phyloP scores from a whole-genome alignment of 768 basidiomycete species.

The Strobilomyces dryophilus region DNA sequence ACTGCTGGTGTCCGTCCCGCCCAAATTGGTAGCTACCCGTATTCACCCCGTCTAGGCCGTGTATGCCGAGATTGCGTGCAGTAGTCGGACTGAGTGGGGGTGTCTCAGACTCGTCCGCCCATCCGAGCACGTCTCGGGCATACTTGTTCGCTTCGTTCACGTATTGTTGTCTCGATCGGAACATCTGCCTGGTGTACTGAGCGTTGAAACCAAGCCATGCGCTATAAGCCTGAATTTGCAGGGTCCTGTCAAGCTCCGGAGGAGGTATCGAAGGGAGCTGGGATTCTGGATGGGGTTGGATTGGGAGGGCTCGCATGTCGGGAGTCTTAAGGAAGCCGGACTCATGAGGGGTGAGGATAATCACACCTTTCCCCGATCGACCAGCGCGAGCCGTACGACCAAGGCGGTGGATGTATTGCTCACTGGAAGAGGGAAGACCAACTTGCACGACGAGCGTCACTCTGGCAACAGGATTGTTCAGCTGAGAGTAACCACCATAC shows the following conservation, averaged over 20 bases:
- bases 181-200: constrained; percentile 32
- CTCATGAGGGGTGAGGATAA: constrained; percentile 53
- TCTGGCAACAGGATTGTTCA: constrained; percentile 25
- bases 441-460: constrained; percentile 60
- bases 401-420: constrained; percentile 78
- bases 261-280: constrained; percentile 24
- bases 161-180: constrained; percentile 37
- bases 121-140: constrained; percentile 35
- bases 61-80: constrained; percentile 50
- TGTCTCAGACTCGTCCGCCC: constrained; percentile 26
- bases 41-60: constrained; percentile 31
- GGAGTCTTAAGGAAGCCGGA: constrained; percentile 41
- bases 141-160: constrained; percentile 39
- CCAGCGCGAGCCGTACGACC: constrained; percentile 78
- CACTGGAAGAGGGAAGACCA: constrained; percentile 63
- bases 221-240: constrained; percentile 49
- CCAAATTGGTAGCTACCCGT: constrained; percentile 1
- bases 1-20: background rate
- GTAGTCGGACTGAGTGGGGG: constrained; percentile 42
- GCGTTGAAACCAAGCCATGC: constrained; percentile 60
- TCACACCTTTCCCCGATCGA: constrained; percentile 51
- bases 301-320: constrained; percentile 38
- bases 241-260: constrained; percentile 30
- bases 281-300: constrained; percentile 31
- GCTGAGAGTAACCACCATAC: background rate